phyloP scores from a whole-genome alignment of 78 protist genomes.

The Dictyostelium intermedium region DNA sequence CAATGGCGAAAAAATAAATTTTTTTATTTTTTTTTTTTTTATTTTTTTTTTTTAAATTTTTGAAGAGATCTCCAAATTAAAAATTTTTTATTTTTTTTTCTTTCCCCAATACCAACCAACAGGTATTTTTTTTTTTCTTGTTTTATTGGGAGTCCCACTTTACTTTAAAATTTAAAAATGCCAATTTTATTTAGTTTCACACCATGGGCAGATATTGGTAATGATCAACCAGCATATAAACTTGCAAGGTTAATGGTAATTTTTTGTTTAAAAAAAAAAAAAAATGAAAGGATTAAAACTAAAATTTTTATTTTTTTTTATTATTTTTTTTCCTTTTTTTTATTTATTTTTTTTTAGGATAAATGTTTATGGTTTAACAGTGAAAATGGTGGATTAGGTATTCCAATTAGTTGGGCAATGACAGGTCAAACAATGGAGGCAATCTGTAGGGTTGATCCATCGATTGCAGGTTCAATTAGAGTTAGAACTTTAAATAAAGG shows the following conservation, averaged over 20 bases:
- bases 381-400: constrained; percentile 50
- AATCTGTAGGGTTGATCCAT: constrained; percentile 20
- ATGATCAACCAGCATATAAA: constrained; percentile 65
- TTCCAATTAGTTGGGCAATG: constrained; percentile 73
- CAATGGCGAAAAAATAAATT: too few species aligned
- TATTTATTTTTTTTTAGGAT: too few species aligned
- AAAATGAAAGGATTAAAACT: neutral
- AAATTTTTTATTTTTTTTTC: too few species aligned
- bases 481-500: constrained; percentile 60
- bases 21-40: too few species aligned
- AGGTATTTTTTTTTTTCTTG: neutral
- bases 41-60: too few species aligned
- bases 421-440: constrained; percentile 79
- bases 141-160: neutral
- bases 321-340: neutral
- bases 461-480: constrained; percentile 61
- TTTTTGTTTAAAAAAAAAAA: neutral
- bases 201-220: constrained; percentile 77
- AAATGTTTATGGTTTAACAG: constrained; percentile 57
- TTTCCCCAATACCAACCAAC: neutral
- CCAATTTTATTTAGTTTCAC: constrained; percentile 16
- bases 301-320: neutral
- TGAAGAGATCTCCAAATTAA: neutral
- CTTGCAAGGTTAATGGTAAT: constrained; percentile 51
- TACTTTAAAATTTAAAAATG: neutral